Conservation (phyloP, 768 basidiomycete species). For the Mycena albidolilacea region DNA sequence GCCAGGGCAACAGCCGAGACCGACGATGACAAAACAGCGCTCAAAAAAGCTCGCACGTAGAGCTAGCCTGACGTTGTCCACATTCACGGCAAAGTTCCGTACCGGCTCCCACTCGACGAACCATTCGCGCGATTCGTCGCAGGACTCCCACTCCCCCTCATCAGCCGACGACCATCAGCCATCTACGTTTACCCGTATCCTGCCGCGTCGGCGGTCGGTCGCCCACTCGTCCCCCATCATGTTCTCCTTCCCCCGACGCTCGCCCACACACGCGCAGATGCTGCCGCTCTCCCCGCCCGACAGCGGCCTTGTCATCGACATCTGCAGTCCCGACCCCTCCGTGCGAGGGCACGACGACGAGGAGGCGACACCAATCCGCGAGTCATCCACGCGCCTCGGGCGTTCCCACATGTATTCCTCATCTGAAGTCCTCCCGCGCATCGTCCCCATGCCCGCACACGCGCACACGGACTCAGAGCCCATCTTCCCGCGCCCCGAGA, state of each 20-base stretch:
- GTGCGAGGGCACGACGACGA: constrained; percentile 7
- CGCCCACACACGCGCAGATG: constrained; percentile 2
- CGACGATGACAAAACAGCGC: constrained; percentile 11
- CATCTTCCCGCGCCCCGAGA: constrained; percentile 3
- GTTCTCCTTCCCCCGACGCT: constrained; percentile 24
- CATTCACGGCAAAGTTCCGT: constrained; percentile 27
- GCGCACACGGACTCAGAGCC: constrained; percentile 8
- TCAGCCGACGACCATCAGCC: constrained; percentile 26
- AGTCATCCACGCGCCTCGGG: constrained; percentile 5
- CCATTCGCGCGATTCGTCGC: constrained; percentile 30
- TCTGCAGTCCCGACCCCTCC: constrained; percentile 15
- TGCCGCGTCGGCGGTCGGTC: constrained; percentile 13
- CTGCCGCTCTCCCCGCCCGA: background rate
- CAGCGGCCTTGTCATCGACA: constrained; percentile 25
- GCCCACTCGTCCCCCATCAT: constrained; percentile 21
- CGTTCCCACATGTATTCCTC: constrained; percentile 18
- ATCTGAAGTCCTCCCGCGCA: constrained; percentile 25
- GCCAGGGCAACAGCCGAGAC: constrained; percentile 13
- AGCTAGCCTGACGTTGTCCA: constrained; percentile 26
- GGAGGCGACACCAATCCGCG: constrained; percentile 29
- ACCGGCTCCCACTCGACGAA: background rate
- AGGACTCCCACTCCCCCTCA: constrained; percentile 13
- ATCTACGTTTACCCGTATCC: background rate
- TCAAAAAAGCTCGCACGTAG: constrained; percentile 21
- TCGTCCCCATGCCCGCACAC: constrained; percentile 14